Conservation (phyloP, 2,329 filamentous ascomycete species). For the Apiospora kogelbergensis region DNA sequence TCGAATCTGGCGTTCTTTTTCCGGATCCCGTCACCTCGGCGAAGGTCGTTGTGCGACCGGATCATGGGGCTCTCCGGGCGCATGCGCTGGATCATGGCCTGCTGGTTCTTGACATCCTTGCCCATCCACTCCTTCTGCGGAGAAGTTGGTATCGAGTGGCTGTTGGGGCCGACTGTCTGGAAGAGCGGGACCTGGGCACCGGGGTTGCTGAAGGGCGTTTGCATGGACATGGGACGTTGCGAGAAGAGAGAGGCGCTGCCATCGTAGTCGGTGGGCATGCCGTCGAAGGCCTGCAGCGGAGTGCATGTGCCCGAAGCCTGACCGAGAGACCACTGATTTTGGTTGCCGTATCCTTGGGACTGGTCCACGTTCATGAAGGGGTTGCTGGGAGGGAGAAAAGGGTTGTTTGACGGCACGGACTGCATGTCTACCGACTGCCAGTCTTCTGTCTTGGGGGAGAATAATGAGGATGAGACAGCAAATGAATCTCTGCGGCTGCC, state of each 20-base stretch:
- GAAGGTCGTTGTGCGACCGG: conserved; percentile 74
- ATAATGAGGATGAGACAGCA: conserved; percentile 55
- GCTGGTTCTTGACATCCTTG: conserved; percentile 48
- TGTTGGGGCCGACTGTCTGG: conserved; percentile 46
- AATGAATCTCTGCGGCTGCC: conserved; percentile 65
- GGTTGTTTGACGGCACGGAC: conserved; percentile 62
- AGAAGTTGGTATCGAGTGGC: conserved; percentile 52
- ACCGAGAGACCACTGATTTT: conserved; percentile 61
- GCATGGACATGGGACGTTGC: conserved; percentile 50
- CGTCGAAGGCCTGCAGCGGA: conserved; percentile 70
- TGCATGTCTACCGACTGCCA: conserved; percentile 68
- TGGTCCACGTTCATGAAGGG: conserved; percentile 67
- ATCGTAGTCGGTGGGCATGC: conserved; percentile 58
- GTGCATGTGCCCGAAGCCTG: conserved; percentile 70
- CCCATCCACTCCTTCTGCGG: conserved; percentile 60
- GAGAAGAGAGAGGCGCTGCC: conserved; percentile 50
- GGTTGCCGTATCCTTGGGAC: conserved; percentile 43
- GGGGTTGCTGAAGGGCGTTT: conserved; percentile 56
- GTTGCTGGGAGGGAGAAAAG: conserved; percentile 59
- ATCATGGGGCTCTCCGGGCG: conserved; percentile 66
- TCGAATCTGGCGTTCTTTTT: conserved; percentile 99
- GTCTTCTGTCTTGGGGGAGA: conserved; percentile 65
- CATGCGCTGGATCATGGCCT: conserved; percentile 57
- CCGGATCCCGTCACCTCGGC: conserved; percentile 82
- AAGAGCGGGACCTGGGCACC: conserved; percentile 54